These are phyloP conservation scores for Verbena officinalis DNA, from an alignment of 257 asterid genomes.

Conservation along the genomic window DNA sequence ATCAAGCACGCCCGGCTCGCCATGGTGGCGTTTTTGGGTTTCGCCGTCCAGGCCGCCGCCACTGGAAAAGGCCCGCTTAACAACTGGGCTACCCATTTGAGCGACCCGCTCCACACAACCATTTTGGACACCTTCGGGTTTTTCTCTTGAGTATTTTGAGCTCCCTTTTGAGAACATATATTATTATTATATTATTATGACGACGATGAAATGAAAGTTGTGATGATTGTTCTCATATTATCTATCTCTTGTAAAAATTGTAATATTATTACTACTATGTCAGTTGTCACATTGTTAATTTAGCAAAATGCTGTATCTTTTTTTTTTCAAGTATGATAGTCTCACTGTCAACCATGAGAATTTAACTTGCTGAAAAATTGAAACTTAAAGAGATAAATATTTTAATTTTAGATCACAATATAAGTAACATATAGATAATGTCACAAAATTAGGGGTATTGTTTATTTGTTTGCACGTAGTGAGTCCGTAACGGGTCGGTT, in stretches of 20 bases:
- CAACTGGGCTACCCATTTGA: constrained; percentile 97
- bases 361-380: background rate
- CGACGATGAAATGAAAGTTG: background rate
- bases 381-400: too few relatives aligned
- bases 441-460: too few relatives aligned
- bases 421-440: too few relatives aligned
- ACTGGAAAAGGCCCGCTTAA: constrained; percentile 97
- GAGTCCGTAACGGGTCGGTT: too few relatives aligned
- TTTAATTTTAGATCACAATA: too few relatives aligned
- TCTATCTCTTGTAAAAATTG: constrained; percentile 39
- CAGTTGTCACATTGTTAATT: constrained; percentile 12
- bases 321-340: too few relatives aligned
- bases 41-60: constrained; percentile 93
- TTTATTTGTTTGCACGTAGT: too few relatives aligned
- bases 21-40: constrained; percentile 92
- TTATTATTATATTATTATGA: constrained; percentile 10
- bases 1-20: constrained; percentile 99
- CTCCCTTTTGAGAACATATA: background rate
- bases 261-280: constrained; percentile 18
- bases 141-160: constrained; percentile 31
- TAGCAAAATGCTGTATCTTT: constrained; percentile 12
- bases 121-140: constrained; percentile 86
- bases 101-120: constrained; percentile 99
- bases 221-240: constrained; percentile 4
- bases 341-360: background rate